phyloP scores from a whole-genome alignment of 1,284 basidiomycete species.

The Phylloboletellus chloephorus region DNA sequence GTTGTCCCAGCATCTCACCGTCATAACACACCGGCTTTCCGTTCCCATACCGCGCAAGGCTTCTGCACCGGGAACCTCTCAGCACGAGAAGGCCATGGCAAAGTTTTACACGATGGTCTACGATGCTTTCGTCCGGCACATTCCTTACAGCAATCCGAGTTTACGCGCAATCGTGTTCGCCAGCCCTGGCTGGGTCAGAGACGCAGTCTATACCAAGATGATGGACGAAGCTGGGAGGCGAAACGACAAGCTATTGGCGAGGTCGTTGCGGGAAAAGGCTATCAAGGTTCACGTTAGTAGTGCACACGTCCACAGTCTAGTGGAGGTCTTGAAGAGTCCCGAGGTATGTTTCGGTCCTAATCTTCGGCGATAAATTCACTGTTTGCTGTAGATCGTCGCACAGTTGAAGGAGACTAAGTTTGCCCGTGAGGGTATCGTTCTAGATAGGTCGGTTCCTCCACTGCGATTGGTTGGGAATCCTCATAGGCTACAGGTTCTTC shows the following conservation, averaged over 20 bases:
- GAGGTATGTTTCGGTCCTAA: slow-evolving; percentile 50
- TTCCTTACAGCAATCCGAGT: slow-evolving; percentile 70
- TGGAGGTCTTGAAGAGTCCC: slow-evolving; percentile 92
- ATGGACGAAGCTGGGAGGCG: slow-evolving; percentile 75
- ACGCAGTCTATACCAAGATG: slow-evolving; percentile 84
- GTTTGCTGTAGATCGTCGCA: slow-evolving; percentile 46
- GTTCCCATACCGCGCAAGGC: slow-evolving; percentile 90
- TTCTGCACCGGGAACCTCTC: slow-evolving; percentile 70
- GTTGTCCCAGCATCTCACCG: slow-evolving; percentile 94
- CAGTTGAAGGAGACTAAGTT: slow-evolving; percentile 97
- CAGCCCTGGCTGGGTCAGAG: slow-evolving; percentile 93
- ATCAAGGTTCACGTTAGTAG: slow-evolving; percentile 90
- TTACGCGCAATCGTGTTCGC: slow-evolving; percentile 93
- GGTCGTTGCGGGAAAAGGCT: slow-evolving; percentile 75
- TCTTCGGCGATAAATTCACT: background rate
- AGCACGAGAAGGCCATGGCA: slow-evolving; percentile 81
- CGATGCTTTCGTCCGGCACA: slow-evolving; percentile 83
- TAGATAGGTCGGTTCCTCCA: slow-evolving; percentile 65
- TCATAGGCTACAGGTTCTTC: slow-evolving; percentile 68
- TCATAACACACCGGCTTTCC: slow-evolving; percentile 88
- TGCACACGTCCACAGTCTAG: slow-evolving; percentile 92
- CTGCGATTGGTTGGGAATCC: background rate
- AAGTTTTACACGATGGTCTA: slow-evolving; percentile 87
- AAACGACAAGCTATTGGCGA: slow-evolving; percentile 79
- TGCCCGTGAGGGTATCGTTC: slow-evolving; percentile 85